phyloP scores from a whole-genome alignment of 495 filamentous ascomycete genomes.

The Daldinia bambusicola region DNA sequence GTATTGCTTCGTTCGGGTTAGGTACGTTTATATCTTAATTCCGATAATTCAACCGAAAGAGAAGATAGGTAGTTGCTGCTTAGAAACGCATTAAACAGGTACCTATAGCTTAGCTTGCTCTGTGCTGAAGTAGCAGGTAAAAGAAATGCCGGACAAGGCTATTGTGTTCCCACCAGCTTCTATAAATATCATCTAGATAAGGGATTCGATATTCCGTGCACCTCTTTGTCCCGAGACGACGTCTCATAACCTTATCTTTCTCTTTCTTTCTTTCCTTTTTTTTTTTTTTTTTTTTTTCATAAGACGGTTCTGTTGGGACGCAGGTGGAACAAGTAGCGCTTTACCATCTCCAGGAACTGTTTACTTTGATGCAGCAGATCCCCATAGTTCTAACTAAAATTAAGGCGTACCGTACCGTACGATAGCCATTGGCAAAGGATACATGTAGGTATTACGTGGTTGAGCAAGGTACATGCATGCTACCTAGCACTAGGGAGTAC shows the following conservation, averaged over 20 bases:
- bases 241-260: no score
- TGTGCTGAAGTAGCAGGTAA: background rate
- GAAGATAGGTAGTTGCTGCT: background rate
- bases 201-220: conserved; percentile 2
- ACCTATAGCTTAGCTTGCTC: background rate
- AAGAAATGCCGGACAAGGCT: conserved; percentile 7
- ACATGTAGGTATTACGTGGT: background rate
- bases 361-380: background rate
- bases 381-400: conserved; percentile 2
- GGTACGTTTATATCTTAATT: background rate
- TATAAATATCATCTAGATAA: conserved; percentile 8
- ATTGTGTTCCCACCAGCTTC: conserved; percentile 8
- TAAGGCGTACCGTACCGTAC: background rate
- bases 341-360: background rate
- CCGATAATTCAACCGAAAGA: background rate
- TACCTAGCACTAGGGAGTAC: background rate
- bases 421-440: background rate
- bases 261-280: no score
- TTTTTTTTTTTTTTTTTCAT: no score
- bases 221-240: conserved; percentile 6
- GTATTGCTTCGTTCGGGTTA: background rate
- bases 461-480: background rate
- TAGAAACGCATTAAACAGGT: background rate
- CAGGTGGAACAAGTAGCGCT: background rate
- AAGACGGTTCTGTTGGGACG: no score